Evolutionary conservation across 768 basidiomycete species (phyloP), one percentile per base, ranked within the genome.

Genomic region (Lactarius indigo): DNA sequence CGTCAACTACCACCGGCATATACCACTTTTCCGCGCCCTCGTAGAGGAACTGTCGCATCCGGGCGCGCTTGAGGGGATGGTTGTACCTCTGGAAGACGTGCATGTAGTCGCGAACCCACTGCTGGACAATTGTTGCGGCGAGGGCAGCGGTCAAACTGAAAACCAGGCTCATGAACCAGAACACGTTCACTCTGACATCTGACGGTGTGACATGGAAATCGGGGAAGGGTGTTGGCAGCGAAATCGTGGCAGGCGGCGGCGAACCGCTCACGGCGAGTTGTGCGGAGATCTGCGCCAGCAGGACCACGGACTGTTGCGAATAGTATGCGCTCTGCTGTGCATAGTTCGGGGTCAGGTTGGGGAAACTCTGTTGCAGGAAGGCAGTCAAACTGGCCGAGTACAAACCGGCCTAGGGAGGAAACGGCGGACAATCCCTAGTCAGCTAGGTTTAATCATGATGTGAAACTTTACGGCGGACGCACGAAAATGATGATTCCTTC

Each of bases 61-160:
- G 74, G 2, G 80, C 80, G 23, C 79, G 80, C 65, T 64, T 79
- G 18, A 31, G 60, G 41, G 35, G 65, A 12, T 31, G 64, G 64
- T 75, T 3, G 79, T 75, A 28, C 75, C 69, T 30, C 76, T 75
- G 44, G 75, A 31, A 82, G 78, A 23, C 47, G 9, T 50, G 47
- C 47, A 50, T 47, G 44, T 47, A 47, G 9, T 50, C 23, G 23
- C 47, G 47, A 12, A 50, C 47, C 47, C 47, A 50, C n/a, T 50
- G 47, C 23, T 50, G 44, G 44, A 47, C n/a, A 8, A 85, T 70
- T 17, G 80, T 83, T 26, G 81, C 81, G 10, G 72, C 66, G 17
- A 83, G 74, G 62, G 78, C 81, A 57, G 79, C 77, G 3, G 74
- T 74, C 15, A 85, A 73, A 66, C 80, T 82, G 55, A 81, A 72